Evolutionary conservation across 192 early-diverging fungal species (phyloP), one percentile per base, ranked within the genome.

Genomic region (Coemansia sp.): DNA sequence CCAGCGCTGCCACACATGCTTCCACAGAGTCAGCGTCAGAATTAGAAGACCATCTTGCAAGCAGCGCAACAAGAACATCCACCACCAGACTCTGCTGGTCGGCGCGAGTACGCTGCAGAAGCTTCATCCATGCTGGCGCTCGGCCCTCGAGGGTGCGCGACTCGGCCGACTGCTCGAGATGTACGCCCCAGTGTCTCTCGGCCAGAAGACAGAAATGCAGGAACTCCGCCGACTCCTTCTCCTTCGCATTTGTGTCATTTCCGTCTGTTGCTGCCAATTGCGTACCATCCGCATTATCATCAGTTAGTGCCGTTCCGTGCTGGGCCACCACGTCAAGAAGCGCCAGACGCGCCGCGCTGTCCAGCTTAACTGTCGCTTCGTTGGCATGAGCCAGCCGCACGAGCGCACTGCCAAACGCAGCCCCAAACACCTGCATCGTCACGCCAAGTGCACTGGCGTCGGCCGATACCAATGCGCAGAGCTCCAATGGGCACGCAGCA

Each of bases 391-490:
- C 22, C 19, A 22, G 18, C 8, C 51, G n/a, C 37, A 39, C 10
- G 36, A 51, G 63, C 7, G n/a, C 36, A 15, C 32, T 26, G 10
- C 66, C 62, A 21, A 77, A 71, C 21, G 61, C 66, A 3, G 19
- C n/a, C 43, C 22, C 41, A 21, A 77, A 72, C 39, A 11, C 18
- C 2, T 5, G 21, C 42, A 77, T 41, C 6, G 62, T 62, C 5
- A 9, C 41, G 12, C 75, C 69, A 48, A 77, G 48, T 39, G 61
- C 61, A 63, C 48, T 65, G 40, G 61, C 65, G 40, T 69, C 69
- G 65, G 66, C 75, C 26, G 65, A 72, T 12, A 60, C 52, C 56
- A 72, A 72, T n/a, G 61, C 18, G 52, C 69, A 65, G 21, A 77
- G 62, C 57, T 67, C 75, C 11, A 77, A 54, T 19, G 75, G 65